A percentile compares a stretch with the other conserved stretches of the same genome.
phyloP scores from a whole-genome alignment of 768 basidiomycete species.

The Amanita molliuscula region DNA sequence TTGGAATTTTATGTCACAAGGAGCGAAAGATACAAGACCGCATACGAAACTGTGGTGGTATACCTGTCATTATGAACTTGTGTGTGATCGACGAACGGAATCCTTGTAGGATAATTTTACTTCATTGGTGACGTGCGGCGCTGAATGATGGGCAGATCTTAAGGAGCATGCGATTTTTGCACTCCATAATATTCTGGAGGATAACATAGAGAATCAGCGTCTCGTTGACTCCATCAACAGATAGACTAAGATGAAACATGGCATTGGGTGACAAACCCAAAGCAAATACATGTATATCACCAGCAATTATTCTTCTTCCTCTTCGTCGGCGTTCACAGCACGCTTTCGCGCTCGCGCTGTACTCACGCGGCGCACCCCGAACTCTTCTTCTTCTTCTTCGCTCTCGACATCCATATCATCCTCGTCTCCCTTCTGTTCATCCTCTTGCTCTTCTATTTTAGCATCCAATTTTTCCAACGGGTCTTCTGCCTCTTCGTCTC shows the following conservation, averaged over 20 bases:
- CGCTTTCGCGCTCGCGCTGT: slow-evolving; percentile 44
- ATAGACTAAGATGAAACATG: slow-evolving; percentile 26
- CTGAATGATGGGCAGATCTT: slow-evolving; percentile 42
- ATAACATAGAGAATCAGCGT: slow-evolving; percentile 72
- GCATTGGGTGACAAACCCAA: not conserved
- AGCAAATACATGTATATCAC: not conserved
- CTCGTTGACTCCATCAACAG: slow-evolving; percentile 68
- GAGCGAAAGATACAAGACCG: slow-evolving; percentile 64
- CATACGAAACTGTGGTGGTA: slow-evolving; percentile 58
- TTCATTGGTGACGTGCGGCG: slow-evolving; percentile 6
- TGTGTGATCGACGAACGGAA: slow-evolving; percentile 88
- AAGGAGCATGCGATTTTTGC: slow-evolving; percentile 89
- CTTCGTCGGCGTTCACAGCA: slow-evolving; percentile 49
- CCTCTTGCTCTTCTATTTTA: slow-evolving; percentile 47
- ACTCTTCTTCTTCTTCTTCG: slow-evolving; percentile 57
- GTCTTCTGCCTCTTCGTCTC: slow-evolving; percentile 28
- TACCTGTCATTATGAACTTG: slow-evolving; percentile 77
- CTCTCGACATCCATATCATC: slow-evolving; percentile 18
- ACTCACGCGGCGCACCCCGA: slow-evolving; percentile 48
- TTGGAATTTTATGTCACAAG: slow-evolving; percentile 69
- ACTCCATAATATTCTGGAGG: slow-evolving; percentile 65
- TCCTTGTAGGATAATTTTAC: slow-evolving; percentile 59
- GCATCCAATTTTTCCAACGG: slow-evolving; percentile 64
- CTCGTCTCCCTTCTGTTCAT: slow-evolving; percentile 19
- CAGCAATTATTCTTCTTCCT: slow-evolving; percentile 42